Percentiles rank a stretch among this genome's conserved stretches.
These are phyloP conservation scores for Polyporus tsugae DNA, from an alignment of 1,284 basidiomycete species.

Conservation along the genomic window DNA sequence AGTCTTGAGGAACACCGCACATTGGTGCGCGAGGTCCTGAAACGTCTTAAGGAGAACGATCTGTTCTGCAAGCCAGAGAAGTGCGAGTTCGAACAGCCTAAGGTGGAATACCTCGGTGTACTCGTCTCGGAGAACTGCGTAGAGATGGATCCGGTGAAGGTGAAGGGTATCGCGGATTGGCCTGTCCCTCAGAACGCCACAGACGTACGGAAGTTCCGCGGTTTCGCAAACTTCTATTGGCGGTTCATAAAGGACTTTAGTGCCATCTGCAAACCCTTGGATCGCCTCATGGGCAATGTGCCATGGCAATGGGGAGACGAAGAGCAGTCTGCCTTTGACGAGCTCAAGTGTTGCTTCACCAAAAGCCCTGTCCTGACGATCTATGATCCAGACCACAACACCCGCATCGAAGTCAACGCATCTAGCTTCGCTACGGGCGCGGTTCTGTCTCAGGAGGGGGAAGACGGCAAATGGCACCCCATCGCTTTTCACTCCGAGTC, in stretches of 20 bases:
- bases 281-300: constrained; percentile 31
- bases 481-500: constrained; percentile 8
- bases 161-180: constrained; percentile 47
- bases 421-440: too few species aligned
- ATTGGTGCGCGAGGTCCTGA: constrained; percentile 38
- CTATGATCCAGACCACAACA: not conserved
- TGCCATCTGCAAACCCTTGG: constrained; percentile 41
- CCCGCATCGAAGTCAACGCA: not conserved
- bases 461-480: too few species aligned
- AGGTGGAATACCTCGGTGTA: constrained; percentile 29
- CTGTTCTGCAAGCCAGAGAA: constrained; percentile 37
- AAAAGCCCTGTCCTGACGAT: not conserved
- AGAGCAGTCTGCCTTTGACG: constrained; percentile 1
- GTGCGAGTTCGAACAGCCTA: constrained; percentile 40
- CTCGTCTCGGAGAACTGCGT: constrained; percentile 30
- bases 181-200: constrained; percentile 39
- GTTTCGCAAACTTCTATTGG: constrained; percentile 46
- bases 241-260: constrained; percentile 51
- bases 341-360: constrained; percentile 3
- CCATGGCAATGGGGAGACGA: constrained; percentile 17
- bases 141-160: constrained; percentile 48
- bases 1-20: too few species aligned
- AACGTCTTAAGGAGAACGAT: constrained; percentile 36
- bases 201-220: constrained; percentile 34
- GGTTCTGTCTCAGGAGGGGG: too few species aligned